Conservation (phyloP, 1,284 basidiomycete genomes). For the Hortiboletus rubellus region DNA sequence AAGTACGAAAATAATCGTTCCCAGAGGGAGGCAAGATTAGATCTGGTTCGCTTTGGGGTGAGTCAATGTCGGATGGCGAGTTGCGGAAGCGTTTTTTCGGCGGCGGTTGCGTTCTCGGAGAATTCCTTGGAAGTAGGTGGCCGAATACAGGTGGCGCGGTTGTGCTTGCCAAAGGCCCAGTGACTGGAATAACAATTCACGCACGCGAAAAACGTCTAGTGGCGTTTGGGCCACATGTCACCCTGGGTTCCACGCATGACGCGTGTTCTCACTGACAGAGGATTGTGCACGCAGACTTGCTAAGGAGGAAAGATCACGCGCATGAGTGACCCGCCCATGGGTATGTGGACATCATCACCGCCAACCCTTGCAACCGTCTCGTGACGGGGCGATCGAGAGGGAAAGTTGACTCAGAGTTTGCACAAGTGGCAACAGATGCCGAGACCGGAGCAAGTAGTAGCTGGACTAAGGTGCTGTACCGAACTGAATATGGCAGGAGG, state of each 20-base stretch:
- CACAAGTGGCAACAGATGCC: neutral
- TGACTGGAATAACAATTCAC: slow-evolving; percentile 16
- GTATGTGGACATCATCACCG: neutral
- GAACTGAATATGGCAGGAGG: slow-evolving; percentile 4
- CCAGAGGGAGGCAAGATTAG: slow-evolving; percentile 27
- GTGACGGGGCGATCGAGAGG: slow-evolving; percentile 1
- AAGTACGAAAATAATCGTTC: slow-evolving; percentile 28
- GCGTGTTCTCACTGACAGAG: slow-evolving; percentile 14
- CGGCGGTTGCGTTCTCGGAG: slow-evolving; percentile 1
- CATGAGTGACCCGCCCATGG: neutral
- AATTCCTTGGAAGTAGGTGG: slow-evolving; percentile 5
- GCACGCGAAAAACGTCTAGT: slow-evolving; percentile 32
- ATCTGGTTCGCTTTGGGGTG: slow-evolving; percentile 13
- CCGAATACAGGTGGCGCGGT: neutral
- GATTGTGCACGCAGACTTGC: neutral
- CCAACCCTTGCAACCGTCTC: neutral
- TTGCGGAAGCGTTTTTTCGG: neutral
- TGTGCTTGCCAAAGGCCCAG: slow-evolving; percentile 4
- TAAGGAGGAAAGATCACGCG: neutral
- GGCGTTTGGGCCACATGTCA: slow-evolving; percentile 28
- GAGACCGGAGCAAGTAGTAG: slow-evolving; percentile 8
- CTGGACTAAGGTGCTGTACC: neutral
- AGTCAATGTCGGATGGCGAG: neutral
- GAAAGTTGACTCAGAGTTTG: neutral
- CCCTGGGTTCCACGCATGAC: slow-evolving; percentile 11